phyloP scores from a whole-genome alignment of 805 yeast species.

The Lachancea mirantina region DNA sequence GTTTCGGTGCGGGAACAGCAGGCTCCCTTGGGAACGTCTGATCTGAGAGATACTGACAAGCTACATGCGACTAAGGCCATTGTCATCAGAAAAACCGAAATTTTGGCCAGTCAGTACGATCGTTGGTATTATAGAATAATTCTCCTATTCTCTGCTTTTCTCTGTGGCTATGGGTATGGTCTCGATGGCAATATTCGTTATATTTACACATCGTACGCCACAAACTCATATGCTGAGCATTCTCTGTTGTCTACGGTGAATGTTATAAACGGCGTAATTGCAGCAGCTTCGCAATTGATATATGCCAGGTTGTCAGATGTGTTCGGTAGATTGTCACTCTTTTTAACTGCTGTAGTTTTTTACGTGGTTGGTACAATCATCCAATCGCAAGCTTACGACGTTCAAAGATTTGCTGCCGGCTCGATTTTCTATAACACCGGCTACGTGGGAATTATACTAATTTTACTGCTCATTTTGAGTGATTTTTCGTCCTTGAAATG shows the following conservation, averaged over 20 bases:
- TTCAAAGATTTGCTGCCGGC: conserved; percentile 50
- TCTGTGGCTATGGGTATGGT: conserved; percentile 43
- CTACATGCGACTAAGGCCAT: conserved; percentile 30
- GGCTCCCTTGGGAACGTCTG: too few relatives aligned
- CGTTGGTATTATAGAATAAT: conserved; percentile 24
- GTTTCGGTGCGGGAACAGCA: too few relatives aligned
- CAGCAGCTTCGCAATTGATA: conserved; percentile 51
- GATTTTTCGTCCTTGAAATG: conserved; percentile 64
- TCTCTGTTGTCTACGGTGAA: conserved; percentile 45
- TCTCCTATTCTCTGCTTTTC: conserved; percentile 37
- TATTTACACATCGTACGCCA: conserved; percentile 46
- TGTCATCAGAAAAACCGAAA: conserved; percentile 43
- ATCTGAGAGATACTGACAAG: too few relatives aligned
- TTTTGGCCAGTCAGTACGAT: conserved; percentile 39
- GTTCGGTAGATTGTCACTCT: conserved; percentile 47
- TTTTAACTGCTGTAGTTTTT: conserved; percentile 37
- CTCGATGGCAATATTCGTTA: conserved; percentile 41
- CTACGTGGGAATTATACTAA: conserved; percentile 54
- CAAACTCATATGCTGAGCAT: conserved; percentile 42
- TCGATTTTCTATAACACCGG: conserved; percentile 44
- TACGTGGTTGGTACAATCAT: conserved; percentile 51
- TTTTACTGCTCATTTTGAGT: conserved; percentile 50
- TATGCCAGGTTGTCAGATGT: conserved; percentile 51
- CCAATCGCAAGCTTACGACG: conserved; percentile 47
- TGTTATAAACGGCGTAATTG: conserved; percentile 45